phyloP scores from a whole-genome alignment of 257 asterid genomes.

The Solanum bukasovii region DNA sequence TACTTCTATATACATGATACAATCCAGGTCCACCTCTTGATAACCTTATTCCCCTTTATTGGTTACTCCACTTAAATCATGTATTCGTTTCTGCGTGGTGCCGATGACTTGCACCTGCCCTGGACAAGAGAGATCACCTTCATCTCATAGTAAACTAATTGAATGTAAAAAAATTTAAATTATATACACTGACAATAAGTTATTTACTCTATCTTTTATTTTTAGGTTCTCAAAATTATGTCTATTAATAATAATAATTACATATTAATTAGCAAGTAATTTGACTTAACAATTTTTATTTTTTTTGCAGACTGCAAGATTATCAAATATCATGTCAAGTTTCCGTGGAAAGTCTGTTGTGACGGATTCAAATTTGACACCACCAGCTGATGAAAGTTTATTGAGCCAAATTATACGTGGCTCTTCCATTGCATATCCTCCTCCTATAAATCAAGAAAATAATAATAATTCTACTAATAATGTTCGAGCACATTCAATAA shows the following conservation, averaged over 20 bases:
- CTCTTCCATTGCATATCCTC: conserved; percentile 3
- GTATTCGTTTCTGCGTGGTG: not conserved
- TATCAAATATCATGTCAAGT: conserved; percentile 18
- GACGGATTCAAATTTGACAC: not conserved
- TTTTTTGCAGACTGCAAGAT: conserved; percentile 20
- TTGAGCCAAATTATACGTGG: conserved; percentile 9
- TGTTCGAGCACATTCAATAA: not conserved
- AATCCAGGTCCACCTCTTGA: not conserved
- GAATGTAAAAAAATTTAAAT: not conserved
- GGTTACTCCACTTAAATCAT: not conserved
- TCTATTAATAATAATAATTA: not conserved
- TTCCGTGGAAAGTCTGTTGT: conserved; percentile 13
- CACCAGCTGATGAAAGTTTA: conserved; percentile 1
- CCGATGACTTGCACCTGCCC: not conserved
- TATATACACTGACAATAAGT: not conserved
- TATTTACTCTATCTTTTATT: not conserved
- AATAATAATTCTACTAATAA: not conserved
- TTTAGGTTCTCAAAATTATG: not conserved
- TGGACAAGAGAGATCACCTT: not conserved
- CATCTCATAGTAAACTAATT: not conserved
- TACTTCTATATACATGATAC: not conserved
- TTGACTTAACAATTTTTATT: not conserved
- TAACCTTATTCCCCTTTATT: not conserved
- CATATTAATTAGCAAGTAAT: not conserved
- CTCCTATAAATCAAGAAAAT: not conserved